Evolutionary conservation across 441 rosid species (phyloP).

Genomic region (Melastoma candidum): DNA sequence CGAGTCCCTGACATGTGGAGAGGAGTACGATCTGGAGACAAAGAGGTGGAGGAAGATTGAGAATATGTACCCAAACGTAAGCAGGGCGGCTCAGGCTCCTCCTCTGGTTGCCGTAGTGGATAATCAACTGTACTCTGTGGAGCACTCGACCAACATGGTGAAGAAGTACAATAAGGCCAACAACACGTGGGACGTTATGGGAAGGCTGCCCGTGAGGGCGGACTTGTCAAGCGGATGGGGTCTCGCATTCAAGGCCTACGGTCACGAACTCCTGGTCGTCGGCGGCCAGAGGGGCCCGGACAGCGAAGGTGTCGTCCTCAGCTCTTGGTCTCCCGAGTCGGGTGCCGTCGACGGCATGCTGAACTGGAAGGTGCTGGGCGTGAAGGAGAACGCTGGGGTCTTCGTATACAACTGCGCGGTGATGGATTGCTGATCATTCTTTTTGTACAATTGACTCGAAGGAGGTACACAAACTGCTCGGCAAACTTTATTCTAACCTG

Average conservation of each 20-base stretch:
- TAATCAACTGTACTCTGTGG: conserved; percentile 41
- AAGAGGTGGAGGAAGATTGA: conserved; percentile 59
- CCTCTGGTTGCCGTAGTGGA: conserved; percentile 48
- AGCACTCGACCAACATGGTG: conserved; percentile 41
- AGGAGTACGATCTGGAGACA: conserved; percentile 58
- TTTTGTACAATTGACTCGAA: too few relatives aligned
- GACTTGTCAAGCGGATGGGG: conserved; percentile 56
- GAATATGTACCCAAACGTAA: conserved; percentile 75
- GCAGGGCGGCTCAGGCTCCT: conserved; percentile 57
- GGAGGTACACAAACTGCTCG: too few relatives aligned
- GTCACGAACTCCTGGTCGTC: conserved; percentile 34
- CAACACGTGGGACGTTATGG: conserved; percentile 43
- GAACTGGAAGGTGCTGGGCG: conserved; percentile 52
- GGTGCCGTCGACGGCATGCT: conserved; percentile 36
- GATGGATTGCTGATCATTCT: conserved; percentile 36
- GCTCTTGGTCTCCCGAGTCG: conserved; percentile 45
- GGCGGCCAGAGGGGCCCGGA: conserved; percentile 43
- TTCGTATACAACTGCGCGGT: conserved; percentile 58
- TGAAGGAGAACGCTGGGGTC: conserved; percentile 42
- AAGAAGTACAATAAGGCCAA: conserved; percentile 36
- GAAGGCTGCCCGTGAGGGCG: conserved; percentile 43
- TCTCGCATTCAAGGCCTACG: conserved; percentile 48
- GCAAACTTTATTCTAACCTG: too few relatives aligned
- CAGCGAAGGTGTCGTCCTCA: conserved; percentile 41
- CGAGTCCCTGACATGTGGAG: conserved; percentile 58